Evolutionary conservation across 805 yeast species (phyloP), one percentile per base, ranked within the genome.

Genomic region (Ogataea trehalophila): DNA sequence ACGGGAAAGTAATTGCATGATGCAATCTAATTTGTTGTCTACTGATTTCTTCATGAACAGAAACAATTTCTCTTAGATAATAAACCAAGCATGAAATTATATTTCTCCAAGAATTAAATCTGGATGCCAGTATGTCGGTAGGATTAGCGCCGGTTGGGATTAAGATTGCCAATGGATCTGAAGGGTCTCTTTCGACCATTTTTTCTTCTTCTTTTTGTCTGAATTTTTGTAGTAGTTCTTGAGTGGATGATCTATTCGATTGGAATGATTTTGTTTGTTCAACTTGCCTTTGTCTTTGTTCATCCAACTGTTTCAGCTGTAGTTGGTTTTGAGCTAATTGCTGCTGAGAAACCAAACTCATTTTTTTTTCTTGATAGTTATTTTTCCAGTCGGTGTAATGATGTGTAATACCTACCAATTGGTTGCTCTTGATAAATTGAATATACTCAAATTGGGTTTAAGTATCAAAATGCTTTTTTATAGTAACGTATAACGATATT

Each of bases 31-130:
- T 68, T 55, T 88, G 94, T 59, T 88, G 95, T 49, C 96, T 79
- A 34, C 87, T 82, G 16, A 88, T 77, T 61, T 91, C 96, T 65
- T 91, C 97, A 62, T 90, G 94, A 47, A 87, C 91, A 14, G 86
- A 77, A 9, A 88, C 89, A 37, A 81, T 83, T 59, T 90, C 96
- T 51, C 77, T 79, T 52, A 92, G 72, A 61, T 92, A 92, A 41
- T 76, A 79, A 18, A 87, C 75, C 47, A 92, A 68, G 34, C 92
- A 84, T 51, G 82, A 80, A 48, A 90, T 81, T 46, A 91, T 80
- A 37, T 78, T 75, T 49, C 96, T 74, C 97, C 97, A 92, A 2
- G 95, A 85, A 43, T 82, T 76, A 64, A 92, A 91, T 52, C 98
- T 73, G 29, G 79, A 75, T 2, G 96, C 94, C 50, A 92, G 71